A percentile compares a stretch with the other conserved stretches of the same genome.
Conservation (phyloP, 2,329 filamentous ascomycete species). For the Trichoderma citrinoviride region DNA sequence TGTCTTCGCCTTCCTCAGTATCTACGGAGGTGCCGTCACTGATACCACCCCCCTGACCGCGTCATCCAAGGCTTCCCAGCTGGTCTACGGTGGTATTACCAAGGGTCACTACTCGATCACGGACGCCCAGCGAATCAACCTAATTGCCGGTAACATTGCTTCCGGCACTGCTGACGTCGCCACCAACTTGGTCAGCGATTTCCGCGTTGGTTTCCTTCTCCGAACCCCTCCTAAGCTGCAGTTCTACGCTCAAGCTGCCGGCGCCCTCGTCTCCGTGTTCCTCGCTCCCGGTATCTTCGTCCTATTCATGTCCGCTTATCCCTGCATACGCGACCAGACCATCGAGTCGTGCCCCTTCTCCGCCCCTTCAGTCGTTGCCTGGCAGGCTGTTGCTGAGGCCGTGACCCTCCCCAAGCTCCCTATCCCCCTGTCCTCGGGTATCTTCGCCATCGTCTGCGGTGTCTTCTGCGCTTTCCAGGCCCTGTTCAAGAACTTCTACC, state of each 20-base stretch:
- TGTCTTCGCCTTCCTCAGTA: constrained; percentile 56
- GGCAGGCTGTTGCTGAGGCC: constrained; percentile 62
- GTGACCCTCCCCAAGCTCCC: constrained; percentile 56
- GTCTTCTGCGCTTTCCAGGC: constrained; percentile 51
- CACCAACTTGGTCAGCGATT: constrained; percentile 57
- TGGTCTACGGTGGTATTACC: constrained; percentile 65
- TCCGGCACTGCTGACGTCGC: constrained; percentile 55
- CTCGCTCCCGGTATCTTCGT: constrained; percentile 66
- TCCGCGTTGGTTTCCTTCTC: constrained; percentile 66
- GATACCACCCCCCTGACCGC: constrained; percentile 62
- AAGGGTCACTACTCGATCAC: constrained; percentile 48
- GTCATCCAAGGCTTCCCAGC: constrained; percentile 65
- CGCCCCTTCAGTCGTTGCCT: constrained; percentile 63
- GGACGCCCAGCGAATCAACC: constrained; percentile 61
- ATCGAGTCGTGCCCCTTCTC: constrained; percentile 52
- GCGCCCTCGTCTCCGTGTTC: constrained; percentile 63
- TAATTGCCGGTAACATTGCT: constrained; percentile 59
- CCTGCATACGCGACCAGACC: constrained; percentile 58
- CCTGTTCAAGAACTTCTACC: constrained; percentile 53
- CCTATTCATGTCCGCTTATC: constrained; percentile 66
- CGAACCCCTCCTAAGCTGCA: constrained; percentile 63
- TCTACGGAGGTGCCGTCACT: constrained; percentile 53
- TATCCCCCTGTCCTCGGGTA: constrained; percentile 52
- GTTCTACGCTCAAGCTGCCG: constrained; percentile 63
- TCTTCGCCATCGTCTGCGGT: constrained; percentile 56